These are phyloP conservation scores for Phanerochaete carnosa DNA, from an alignment of 768 basidiomycete genomes.

Conservation along the genomic window DNA sequence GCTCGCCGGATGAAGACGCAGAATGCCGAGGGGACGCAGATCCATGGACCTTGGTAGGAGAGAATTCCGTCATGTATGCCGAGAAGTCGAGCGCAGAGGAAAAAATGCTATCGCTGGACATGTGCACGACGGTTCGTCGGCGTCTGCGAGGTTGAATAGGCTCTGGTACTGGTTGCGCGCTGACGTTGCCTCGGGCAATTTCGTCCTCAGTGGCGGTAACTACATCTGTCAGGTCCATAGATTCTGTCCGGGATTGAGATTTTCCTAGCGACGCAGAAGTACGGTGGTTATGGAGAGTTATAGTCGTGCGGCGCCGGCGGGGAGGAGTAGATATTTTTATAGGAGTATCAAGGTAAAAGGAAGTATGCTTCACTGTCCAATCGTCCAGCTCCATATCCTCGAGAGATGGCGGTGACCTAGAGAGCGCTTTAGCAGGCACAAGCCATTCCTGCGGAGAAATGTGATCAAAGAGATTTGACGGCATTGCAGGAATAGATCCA, in stretches of 20 bases:
- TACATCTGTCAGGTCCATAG: slow-evolving; percentile 5
- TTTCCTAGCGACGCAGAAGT: not conserved
- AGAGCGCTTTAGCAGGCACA: slow-evolving; percentile 24
- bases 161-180: not conserved
- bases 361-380: slow-evolving; percentile 14
- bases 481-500: slow-evolving; percentile 21
- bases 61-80: slow-evolving; percentile 12
- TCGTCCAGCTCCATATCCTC: slow-evolving; percentile 11
- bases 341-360: slow-evolving; percentile 19
- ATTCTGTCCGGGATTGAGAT: not conserved
- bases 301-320: slow-evolving; percentile 14
- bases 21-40: not conserved
- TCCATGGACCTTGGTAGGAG: not conserved
- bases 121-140: slow-evolving; percentile 23
- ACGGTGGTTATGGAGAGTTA: slow-evolving; percentile 1
- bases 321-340: slow-evolving; percentile 22
- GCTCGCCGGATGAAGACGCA: not conserved
- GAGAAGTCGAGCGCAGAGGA: slow-evolving; percentile 28
- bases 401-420: slow-evolving; percentile 16
- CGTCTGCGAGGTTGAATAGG: slow-evolving; percentile 17
- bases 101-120: slow-evolving; percentile 25
- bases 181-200: not conserved
- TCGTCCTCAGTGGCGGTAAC: not conserved
- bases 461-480: slow-evolving; percentile 13
- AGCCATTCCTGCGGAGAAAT: slow-evolving; percentile 26